These are phyloP conservation scores for Suhomyces maxii DNA, from an alignment of 1,139 yeast genomes.

Conservation along the genomic window DNA sequence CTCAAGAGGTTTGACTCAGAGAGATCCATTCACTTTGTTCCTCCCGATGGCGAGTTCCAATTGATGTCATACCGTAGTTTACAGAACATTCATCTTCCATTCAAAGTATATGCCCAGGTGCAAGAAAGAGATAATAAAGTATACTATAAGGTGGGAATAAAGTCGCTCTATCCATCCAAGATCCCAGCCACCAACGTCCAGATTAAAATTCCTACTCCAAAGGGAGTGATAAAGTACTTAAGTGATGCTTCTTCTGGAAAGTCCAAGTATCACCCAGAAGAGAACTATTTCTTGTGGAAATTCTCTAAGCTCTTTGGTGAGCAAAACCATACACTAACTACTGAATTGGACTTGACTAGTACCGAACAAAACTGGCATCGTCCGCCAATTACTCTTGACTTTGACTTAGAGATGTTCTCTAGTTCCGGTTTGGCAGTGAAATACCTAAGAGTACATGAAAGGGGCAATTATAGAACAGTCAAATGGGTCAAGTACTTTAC, in stretches of 20 bases:
- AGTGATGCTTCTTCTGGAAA: conserved; percentile 62
- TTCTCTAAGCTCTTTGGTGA: conserved; percentile 69
- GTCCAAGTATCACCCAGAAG: conserved; percentile 66
- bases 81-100: conserved; percentile 68
- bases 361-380: conserved; percentile 51
- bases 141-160: conserved; percentile 59
- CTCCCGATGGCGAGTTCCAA: conserved; percentile 93
- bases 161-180: conserved; percentile 63
- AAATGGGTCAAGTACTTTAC: conserved; percentile 87
- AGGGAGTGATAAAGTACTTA: conserved; percentile 53
- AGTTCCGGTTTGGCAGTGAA: conserved; percentile 77
- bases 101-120: conserved; percentile 63
- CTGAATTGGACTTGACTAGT: conserved; percentile 45
- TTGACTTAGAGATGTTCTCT: conserved; percentile 73
- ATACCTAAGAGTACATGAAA: conserved; percentile 69
- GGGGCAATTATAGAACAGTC: conserved; percentile 64
- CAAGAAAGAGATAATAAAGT: conserved; percentile 52
- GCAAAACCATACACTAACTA: conserved; percentile 57
- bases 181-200: conserved; percentile 65
- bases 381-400: conserved; percentile 76
- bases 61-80: conserved; percentile 69
- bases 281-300: conserved; percentile 67
- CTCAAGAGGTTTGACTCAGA: conserved; percentile 67
- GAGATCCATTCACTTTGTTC: conserved; percentile 69
- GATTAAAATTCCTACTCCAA: conserved; percentile 70